These are phyloP conservation scores for Suhomyces atakaporum DNA, from an alignment of 1,139 yeast genomes.

Conservation along the genomic window DNA sequence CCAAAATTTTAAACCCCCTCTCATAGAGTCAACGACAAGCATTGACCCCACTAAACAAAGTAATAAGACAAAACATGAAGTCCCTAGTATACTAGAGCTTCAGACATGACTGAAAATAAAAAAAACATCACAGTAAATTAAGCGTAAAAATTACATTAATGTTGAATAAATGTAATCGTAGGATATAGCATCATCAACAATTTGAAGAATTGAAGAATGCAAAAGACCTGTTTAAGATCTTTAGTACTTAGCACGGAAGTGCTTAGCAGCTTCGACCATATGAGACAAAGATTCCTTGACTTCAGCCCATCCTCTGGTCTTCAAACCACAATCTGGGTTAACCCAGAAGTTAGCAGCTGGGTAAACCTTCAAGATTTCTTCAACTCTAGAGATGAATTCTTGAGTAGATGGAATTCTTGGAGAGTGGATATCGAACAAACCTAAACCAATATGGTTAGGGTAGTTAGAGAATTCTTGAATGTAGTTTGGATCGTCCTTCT, in stretches of 20 bases:
- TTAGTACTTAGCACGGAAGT: constrained; percentile 62
- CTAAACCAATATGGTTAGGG: constrained; percentile 99
- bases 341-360: constrained; percentile 99
- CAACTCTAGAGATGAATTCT: constrained; percentile 92
- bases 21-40: constrained; percentile 3
- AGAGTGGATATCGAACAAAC: constrained; percentile 98
- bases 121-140: constrained; percentile 14
- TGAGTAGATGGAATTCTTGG: constrained; percentile 99
- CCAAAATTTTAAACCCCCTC: constrained; percentile 45
- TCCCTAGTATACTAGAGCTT: neutral
- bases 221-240: constrained; percentile 24
- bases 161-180: constrained; percentile 63
- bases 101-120: constrained; percentile 14
- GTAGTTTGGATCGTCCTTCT: constrained; percentile 98
- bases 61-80: constrained; percentile 18
- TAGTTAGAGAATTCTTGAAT: constrained; percentile 96
- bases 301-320: constrained; percentile 96
- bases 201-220: constrained; percentile 29
- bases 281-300: constrained; percentile 83
- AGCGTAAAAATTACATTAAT: constrained; percentile 52
- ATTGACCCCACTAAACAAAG: constrained; percentile 20
- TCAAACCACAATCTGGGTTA: constrained; percentile 99
- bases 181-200: constrained; percentile 43
- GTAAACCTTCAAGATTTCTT: constrained; percentile 92
- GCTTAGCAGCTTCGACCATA: constrained; percentile 99